These are phyloP conservation scores for Kodamaea sp. DNA, from an alignment of 1,139 yeast genomes.

Conservation along the genomic window DNA sequence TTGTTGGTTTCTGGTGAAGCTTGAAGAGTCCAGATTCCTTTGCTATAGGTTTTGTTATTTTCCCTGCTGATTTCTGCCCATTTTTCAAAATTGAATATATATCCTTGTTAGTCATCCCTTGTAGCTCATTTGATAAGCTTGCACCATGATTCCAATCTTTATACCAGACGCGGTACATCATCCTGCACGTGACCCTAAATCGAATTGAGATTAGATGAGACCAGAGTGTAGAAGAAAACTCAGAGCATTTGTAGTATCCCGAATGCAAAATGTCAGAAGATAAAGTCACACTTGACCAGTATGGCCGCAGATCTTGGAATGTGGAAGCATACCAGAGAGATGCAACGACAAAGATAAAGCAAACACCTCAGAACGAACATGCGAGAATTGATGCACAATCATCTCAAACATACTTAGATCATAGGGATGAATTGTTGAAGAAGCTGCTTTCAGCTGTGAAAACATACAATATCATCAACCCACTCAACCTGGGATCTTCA, in stretches of 20 bases:
- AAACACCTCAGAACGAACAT: constrained; percentile 1
- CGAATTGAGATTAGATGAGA: too few relatives aligned
- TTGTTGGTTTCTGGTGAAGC: neutral
- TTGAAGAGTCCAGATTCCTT: too few relatives aligned
- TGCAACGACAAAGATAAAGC: constrained; percentile 33
- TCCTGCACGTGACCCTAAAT: too few relatives aligned
- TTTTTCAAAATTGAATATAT: constrained; percentile 5
- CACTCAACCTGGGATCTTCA: constrained; percentile 18
- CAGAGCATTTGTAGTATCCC: too few relatives aligned
- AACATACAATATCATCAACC: constrained; percentile 36
- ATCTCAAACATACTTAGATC: constrained; percentile 28
- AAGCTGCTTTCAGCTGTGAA: constrained; percentile 38
- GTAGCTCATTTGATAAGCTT: too few relatives aligned
- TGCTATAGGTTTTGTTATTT: constrained; percentile 5
- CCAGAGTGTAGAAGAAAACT: too few relatives aligned
- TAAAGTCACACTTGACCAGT: constrained; percentile 39
- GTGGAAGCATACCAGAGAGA: constrained; percentile 59
- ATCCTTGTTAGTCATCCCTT: constrained; percentile 2
- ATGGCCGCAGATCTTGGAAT: constrained; percentile 73
- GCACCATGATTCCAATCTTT: too few relatives aligned
- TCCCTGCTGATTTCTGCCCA: neutral
- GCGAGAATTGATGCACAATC: constrained; percentile 20
- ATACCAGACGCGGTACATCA: too few relatives aligned
- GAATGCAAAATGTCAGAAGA: constrained; percentile 6
- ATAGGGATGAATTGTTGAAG: constrained; percentile 32